Evolutionary conservation across 306 rosid genomes (phyloP), one percentile per base, ranked within the genome.

Genomic region (Crataegus laevigata): DNA sequence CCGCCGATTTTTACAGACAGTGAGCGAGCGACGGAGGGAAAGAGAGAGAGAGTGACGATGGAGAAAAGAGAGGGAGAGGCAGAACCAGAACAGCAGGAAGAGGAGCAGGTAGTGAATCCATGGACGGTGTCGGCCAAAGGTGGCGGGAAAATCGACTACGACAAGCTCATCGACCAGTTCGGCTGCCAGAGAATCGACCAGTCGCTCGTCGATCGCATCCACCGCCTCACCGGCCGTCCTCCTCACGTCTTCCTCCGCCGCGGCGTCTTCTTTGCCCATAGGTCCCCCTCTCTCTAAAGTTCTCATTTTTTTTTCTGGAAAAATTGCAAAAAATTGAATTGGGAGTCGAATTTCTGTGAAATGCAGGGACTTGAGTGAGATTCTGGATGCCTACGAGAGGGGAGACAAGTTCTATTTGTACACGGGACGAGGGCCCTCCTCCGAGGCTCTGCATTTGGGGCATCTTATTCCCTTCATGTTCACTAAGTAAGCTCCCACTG

Each of bases 391-490:
- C 3, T 90, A 77, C 19, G 99, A 92, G 77, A 83, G 80, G 15
- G 99, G 97, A 1, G 96, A 92, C 22, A 91, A 89, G 77, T 94
- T 94, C 72, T 94, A 94, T 81, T 77, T 92, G 80, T 94, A 94
- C 72, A 91, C 97, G 0, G 97, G 99, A 40, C 84, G 99, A 29
- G 99, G 99, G 3, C 93, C 97, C 11, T 94, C 98, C 38, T 94
- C 98, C 1, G 98, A 94, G 83, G 87, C 96, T 45, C 80, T 94
- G 89, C 99, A 91, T 87, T 86, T 94, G 74, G 97, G 97, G 5
- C 99, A 94, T 83, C 77, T 94, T 69, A 58, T 94, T 63, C 99
- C 99, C 11, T 91, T 94, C 78, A 89, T 92, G 99, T 94, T 94
- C 81, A 94, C 96, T 22, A 90, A 85, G 96, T 94, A 51, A 54